A percentile compares a stretch with the other conserved stretches of the same genome.
Evolutionary conservation across 1,139 yeast species (phyloP).

Genomic region (Lodderomyces orthopsilosis): DNA sequence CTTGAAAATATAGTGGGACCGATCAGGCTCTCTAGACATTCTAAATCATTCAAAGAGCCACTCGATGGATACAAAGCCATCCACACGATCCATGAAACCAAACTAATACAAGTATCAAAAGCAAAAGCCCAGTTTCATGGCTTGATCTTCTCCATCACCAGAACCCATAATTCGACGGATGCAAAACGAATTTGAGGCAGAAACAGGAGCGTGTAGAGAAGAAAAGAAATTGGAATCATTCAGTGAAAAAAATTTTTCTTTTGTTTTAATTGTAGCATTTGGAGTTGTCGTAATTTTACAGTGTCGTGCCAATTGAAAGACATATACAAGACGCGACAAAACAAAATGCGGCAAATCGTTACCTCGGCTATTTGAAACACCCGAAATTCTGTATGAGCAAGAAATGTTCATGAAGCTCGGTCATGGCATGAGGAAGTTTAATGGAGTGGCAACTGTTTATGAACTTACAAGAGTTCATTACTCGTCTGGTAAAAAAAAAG

Average conservation of each 20-base stretch:
- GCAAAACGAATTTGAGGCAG: slow-evolving; percentile 60
- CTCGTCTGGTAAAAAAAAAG: too few relatives aligned
- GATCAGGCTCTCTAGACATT: slow-evolving; percentile 11
- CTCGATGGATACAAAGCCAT: slow-evolving; percentile 23
- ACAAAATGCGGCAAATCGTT: not conserved
- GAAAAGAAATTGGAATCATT: not conserved
- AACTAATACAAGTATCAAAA: slow-evolving; percentile 37
- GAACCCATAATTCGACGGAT: slow-evolving; percentile 57
- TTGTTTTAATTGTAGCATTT: not conserved
- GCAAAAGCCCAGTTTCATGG: slow-evolving; percentile 34
- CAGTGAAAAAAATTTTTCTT: not conserved
- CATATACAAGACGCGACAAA: not conserved
- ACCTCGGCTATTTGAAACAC: not conserved
- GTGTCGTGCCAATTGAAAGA: not conserved
- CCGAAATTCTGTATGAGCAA: not conserved
- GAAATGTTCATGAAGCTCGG: not conserved
- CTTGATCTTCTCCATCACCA: slow-evolving; percentile 67
- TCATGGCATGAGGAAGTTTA: not conserved
- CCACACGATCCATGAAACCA: slow-evolving; percentile 44
- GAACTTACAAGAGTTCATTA: too few relatives aligned
- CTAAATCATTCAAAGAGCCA: slow-evolving; percentile 11
- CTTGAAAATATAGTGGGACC: slow-evolving; percentile 13
- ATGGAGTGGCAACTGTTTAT: too few relatives aligned
- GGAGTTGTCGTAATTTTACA: not conserved
- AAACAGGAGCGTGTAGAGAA: slow-evolving; percentile 48